Evolutionary conservation across 495 filamentous ascomycete genomes (phyloP).

Genomic region (Neurospora tetraspora): DNA sequence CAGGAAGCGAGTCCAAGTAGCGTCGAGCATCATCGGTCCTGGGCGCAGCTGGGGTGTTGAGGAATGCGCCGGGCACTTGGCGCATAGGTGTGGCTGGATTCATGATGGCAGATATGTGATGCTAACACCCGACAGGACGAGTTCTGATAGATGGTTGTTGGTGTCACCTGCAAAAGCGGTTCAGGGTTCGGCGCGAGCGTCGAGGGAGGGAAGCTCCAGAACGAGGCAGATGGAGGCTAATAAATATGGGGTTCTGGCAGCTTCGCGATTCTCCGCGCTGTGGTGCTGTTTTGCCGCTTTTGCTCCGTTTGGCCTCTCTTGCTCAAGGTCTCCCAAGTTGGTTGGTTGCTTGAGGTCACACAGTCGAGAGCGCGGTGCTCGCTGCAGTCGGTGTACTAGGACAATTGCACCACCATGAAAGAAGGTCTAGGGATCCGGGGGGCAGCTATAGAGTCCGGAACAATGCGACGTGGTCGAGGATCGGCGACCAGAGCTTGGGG

Average conservation of each 20-base stretch:
- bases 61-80: slow-evolving; percentile 60
- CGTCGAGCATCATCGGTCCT: slow-evolving; percentile 29
- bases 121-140: neutral
- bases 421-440: neutral
- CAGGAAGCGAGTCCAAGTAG: slow-evolving; percentile 21
- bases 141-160: neutral
- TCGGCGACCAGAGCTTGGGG: neutral
- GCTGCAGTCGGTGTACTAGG: slow-evolving; percentile 9
- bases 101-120: slow-evolving; percentile 39
- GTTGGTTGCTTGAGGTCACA: neutral
- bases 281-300: neutral
- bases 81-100: slow-evolving; percentile 54
- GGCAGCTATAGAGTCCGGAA: neutral
- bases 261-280: neutral
- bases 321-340: neutral
- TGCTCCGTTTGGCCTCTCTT: neutral
- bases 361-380: neutral
- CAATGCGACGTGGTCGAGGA: neutral
- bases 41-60: slow-evolving; percentile 55
- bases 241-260: neutral
- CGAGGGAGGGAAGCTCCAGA: neutral
- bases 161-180: neutral
- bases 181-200: neutral
- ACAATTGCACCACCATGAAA: slow-evolving; percentile 17
- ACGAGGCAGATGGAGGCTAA: neutral